These are phyloP conservation scores for Naganishia vaughanmartiniae DNA, from an alignment of 768 basidiomycete species.

Conservation along the genomic window DNA sequence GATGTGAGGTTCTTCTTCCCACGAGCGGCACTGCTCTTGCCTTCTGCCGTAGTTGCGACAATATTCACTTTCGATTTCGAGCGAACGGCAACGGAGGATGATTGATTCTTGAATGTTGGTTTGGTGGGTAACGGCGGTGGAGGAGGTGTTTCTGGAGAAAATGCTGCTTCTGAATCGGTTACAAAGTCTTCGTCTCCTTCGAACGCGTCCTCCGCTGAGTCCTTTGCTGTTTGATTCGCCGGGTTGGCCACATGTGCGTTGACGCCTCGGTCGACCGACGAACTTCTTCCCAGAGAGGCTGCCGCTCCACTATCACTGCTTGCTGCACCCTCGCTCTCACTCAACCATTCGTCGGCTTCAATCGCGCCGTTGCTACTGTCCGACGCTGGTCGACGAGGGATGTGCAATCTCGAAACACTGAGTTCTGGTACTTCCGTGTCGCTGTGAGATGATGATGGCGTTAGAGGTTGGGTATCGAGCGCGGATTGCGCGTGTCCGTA, in stretches of 20 bases:
- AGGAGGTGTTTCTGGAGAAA: constrained; percentile 18
- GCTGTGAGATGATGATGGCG: background rate
- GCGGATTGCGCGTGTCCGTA: constrained; percentile 15
- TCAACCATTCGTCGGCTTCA: constrained; percentile 9
- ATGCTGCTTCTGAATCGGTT: background rate
- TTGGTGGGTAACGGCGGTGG: constrained; percentile 8
- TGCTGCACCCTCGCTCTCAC: constrained; percentile 6
- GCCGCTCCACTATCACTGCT: constrained; percentile 9
- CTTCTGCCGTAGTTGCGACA: background rate
- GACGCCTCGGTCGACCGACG: background rate
- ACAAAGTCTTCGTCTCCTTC: background rate
- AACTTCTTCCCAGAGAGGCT: background rate
- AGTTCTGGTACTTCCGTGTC: constrained; percentile 1
- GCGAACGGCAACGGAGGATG: background rate
- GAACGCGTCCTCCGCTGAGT: background rate
- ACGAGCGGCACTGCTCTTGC: background rate
- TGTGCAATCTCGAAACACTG: background rate
- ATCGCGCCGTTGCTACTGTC: background rate
- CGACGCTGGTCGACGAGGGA: background rate
- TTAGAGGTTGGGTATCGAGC: constrained; percentile 5
- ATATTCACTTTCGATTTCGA: background rate
- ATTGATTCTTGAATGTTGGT: background rate
- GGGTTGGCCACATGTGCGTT: background rate
- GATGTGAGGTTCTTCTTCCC: background rate
- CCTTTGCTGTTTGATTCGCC: too few relatives aligned